Base-by-base conservation (phyloP, 179 eudicot genomes). In the Monotropa hypopitys region DNA sequence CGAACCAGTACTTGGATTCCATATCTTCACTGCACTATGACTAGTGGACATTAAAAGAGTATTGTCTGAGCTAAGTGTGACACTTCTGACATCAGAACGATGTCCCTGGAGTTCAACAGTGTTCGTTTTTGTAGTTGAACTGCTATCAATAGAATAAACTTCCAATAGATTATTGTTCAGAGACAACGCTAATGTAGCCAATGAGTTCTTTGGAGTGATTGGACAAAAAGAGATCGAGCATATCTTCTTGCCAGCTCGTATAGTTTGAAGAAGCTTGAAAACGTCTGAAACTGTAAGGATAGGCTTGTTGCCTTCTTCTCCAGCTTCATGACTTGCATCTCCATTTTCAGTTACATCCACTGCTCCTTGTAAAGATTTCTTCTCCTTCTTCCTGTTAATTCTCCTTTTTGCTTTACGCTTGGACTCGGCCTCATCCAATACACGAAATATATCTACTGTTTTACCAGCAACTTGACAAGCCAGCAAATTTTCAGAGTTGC, bases 401-500 rank as follows among this genome's bases (percentile, higher is more conserved):
- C 99, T 89, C 65, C 98, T 84, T 84, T 95, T 95, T 38, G 99
- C 98, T 85, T 95, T 95, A 65, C 87, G 90, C 81, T 89, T 95
- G 71, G 98, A 82, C 82, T 91, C 98, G 72, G 88, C 80, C 75
- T 95, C 96, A 84, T 91, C 97, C 80, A 95, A 85, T 26, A 91
- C 88, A 65, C 89, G 89, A 77, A 88, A 90, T 81, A 91, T 84
- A 88, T 95, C 98, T 53, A 95, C 97, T 5, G 81, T 87, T 87
- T 92, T 95, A 74, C 99, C 99, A 32, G 98, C 98, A 77, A 86
- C 89, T 82, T 95, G 99, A 80, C 97, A 95, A 70, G 98, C 99
- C 74, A 95, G 87, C 76, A 95, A 87, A 79, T 85, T 87, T 70
- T 97, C 98, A 59, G 91, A 78, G 76, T 82, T 90, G 67, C 85